phyloP scores from a whole-genome alignment of 2,329 filamentous ascomycete genomes.

The Coniella vitis region DNA sequence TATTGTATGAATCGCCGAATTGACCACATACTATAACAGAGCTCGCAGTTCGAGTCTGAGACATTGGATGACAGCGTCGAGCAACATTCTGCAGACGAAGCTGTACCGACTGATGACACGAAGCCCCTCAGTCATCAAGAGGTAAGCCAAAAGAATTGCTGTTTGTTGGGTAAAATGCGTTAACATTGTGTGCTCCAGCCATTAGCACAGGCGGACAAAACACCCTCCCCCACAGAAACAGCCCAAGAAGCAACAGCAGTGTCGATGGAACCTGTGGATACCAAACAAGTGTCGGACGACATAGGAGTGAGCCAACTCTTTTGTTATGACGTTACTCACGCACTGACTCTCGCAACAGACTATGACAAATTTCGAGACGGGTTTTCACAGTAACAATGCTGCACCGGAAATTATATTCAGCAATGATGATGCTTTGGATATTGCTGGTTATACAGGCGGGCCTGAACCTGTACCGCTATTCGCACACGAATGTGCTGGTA shows the following conservation, averaged over 20 bases:
- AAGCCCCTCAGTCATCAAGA: too few species aligned
- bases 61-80: slow-evolving; percentile 21
- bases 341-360: slow-evolving; percentile 2
- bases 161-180: too few species aligned
- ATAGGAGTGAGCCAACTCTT: too few species aligned
- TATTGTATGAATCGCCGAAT: too few species aligned
- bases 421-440: slow-evolving; percentile 9
- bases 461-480: slow-evolving; percentile 9
- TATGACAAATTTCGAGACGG: neutral
- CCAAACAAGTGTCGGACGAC: too few species aligned
- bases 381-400: neutral
- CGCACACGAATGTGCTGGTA: slow-evolving; percentile 35
- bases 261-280: too few species aligned
- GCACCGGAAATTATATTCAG: slow-evolving; percentile 8
- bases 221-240: too few species aligned
- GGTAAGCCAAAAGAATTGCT: too few species aligned
- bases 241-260: too few species aligned
- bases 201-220: too few species aligned
- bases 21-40: neutral
- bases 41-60: neutral
- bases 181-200: too few species aligned
- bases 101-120: slow-evolving; percentile 39
- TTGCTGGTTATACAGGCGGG: slow-evolving; percentile 7
- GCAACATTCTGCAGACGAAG: slow-evolving; percentile 32
- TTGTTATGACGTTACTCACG: too few species aligned